Evolutionary conservation across 2,329 filamentous ascomycete genomes (phyloP), one percentile per base, ranked within the genome.

Genomic region (Dothideomycetes sp.): DNA sequence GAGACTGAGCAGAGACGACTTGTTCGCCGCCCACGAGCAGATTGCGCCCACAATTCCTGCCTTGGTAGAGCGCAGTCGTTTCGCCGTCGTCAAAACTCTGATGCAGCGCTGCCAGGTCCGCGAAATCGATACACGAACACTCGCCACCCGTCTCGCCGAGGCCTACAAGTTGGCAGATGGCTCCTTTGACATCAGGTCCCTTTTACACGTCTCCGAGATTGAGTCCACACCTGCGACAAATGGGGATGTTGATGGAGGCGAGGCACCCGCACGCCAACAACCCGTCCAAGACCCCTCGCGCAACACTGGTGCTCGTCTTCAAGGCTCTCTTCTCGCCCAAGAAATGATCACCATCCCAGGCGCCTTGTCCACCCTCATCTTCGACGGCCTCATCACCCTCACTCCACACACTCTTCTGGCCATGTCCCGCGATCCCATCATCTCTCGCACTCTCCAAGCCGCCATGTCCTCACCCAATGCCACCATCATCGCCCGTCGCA

Each of bases 1-100:
- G 56, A 77, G 91, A 39, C 69, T 96, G 9, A 81, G 84, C 58
- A 88, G 85, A 55, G 86, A 94, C 44, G 87, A 95, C 53, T 69
- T 98, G 7, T 69, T 79, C 31, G 75, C 77, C 40, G 84, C 83
- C 0, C 74, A 87, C 41, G 69, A 78, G 36, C 71, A 79, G 51
- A 82, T 94, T 41, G 59, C 80, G 3, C 81, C 85, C 0, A 79
- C 85, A 40, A 72, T 95, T 4, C 70, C 77, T 0, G 74, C 73
- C 36, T 69, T 96, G 7, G 73, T 95, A 7, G 71, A 83, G 38
- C 77, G 85, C 44, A 78, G 79, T 30, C 75, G 89, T 34, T 83
- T 84, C 45, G 79, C 82, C 40, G 80, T 94, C 9, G 74, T 95
- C 51, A 84, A 80, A 55, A 79, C 80, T 0, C 65, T 96, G 3